Conservation (phyloP, 1,139 yeast species). For the Martiniozyma asiatica region DNA sequence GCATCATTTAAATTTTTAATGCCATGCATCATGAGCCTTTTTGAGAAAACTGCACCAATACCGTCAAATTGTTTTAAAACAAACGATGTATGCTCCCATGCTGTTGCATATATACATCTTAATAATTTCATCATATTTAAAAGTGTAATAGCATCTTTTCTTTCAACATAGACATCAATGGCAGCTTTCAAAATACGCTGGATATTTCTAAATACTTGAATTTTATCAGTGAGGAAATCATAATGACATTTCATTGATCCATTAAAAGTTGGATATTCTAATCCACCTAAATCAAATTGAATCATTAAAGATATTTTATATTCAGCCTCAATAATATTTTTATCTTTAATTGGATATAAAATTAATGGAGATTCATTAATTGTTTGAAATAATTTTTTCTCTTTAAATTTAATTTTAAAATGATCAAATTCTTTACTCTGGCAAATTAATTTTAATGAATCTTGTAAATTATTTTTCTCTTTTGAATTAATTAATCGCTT, state of each 20-base stretch:
- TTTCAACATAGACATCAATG: constrained; percentile 30
- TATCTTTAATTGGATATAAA: constrained; percentile 22
- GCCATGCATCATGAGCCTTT: constrained; percentile 26
- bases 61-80: constrained; percentile 34
- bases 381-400: constrained; percentile 30
- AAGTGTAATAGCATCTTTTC: constrained; percentile 29
- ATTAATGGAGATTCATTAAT: constrained; percentile 28
- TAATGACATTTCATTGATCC: constrained; percentile 29
- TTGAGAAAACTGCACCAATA: constrained; percentile 29
- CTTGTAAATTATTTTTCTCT: constrained; percentile 13
- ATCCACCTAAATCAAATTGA: constrained; percentile 36
- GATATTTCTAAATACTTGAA: constrained; percentile 27
- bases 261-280: constrained; percentile 30
- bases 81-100: constrained; percentile 37
- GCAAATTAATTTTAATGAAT: constrained; percentile 23
- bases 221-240: constrained; percentile 31
- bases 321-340: constrained; percentile 16
- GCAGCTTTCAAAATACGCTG: constrained; percentile 31
- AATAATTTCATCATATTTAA: constrained; percentile 25
- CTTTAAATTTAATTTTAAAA: constrained; percentile 30
- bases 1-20: constrained; percentile 20
- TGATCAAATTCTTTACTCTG: constrained; percentile 29
- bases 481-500: constrained; percentile 22
- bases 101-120: constrained; percentile 28
- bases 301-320: constrained; percentile 29